These are phyloP conservation scores for Penicillium sp. DNA, from an alignment of 2,329 filamentous ascomycete species.

Conservation along the genomic window DNA sequence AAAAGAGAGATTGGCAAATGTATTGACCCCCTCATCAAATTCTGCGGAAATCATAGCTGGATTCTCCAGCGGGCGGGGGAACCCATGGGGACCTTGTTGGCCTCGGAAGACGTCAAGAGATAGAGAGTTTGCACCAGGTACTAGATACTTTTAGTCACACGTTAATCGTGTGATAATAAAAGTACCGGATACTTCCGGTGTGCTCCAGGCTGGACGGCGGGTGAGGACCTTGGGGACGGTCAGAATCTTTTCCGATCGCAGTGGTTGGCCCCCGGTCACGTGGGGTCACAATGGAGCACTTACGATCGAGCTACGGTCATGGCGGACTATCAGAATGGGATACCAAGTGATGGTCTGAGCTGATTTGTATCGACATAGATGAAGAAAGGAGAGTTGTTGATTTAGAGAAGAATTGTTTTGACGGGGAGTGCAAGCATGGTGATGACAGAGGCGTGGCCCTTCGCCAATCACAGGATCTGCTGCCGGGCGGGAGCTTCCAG, in stretches of 20 bases:
- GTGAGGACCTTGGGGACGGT: conserved; percentile 41
- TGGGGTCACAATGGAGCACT: conserved; percentile 13
- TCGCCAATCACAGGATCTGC: conserved; percentile 26
- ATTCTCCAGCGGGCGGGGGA: conserved; percentile 7
- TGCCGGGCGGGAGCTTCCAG: conserved; percentile 18
- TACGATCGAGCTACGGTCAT: neutral
- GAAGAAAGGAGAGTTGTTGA: neutral
- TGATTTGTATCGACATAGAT: neutral
- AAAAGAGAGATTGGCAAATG: neutral
- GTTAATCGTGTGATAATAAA: neutral
- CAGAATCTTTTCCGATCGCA: conserved; percentile 21
- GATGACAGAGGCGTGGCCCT: conserved; percentile 8
- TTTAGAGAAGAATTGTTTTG: neutral
- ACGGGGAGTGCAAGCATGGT: neutral
- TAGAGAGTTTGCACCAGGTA: conserved; percentile 15
- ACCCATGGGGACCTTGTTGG: conserved; percentile 41
- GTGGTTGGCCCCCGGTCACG: conserved; percentile 19
- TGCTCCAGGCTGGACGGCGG: conserved; percentile 1
- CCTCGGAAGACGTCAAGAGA: conserved; percentile 29
- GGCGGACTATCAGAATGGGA: neutral
- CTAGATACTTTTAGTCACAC: conserved; percentile 9
- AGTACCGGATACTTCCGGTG: conserved; percentile 22
- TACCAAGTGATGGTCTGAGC: neutral
- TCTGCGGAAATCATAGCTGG: conserved; percentile 21
- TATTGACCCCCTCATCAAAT: conserved; percentile 16